Base-by-base conservation (phyloP, 306 rosid genomes). In the Geum urbanum region DNA sequence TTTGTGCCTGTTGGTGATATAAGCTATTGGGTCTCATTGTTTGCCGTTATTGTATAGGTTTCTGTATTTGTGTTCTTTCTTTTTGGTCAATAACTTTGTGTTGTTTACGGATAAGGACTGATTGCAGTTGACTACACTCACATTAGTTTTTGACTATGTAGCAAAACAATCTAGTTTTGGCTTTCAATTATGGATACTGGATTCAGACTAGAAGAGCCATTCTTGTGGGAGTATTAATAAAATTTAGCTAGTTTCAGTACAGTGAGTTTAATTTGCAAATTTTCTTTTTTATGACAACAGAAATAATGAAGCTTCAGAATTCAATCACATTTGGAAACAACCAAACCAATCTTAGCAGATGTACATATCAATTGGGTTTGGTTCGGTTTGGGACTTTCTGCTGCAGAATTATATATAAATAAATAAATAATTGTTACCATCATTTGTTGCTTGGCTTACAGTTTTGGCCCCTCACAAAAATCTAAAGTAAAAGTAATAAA, bases 201-300 rank as follows among this genome's bases (percentile, higher is more conserved):
- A 6, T 76, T 84, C 59, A 69, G 86, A 75, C 72, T 78, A 57
- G 90, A 83, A 59, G 97, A 92, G 56, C 79, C 86, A 27, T 81
- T 73, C 55, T 81, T 76, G 51, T 89, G 94, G 96, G 97, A 88
- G 69, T 77, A 79, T 7, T 61, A 62, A 47, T 59, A n/a, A n/a
- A n/a, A n/a, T n/a, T n/a, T 76, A 73, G 64, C 74, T 16, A 44
- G 65, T 44, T 22, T n/a, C 24, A 46, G 55, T 70, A 62, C 27
- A 39, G 66, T 56, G 52, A 58, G 65, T 43, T 48, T 56, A 27
- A 39, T 41, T 55, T 51, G 19, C 27, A n/a, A n/a, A n/a, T 44
- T 1, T 5, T 14, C 4, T 20, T 43, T 12, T 73, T 10, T 15
- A 18, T 48, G 9, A 37, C 47, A 56, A 74, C 67, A 66, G 57